phyloP scores from a whole-genome alignment of 495 filamentous ascomycete species.

The Acidiella bohemica region DNA sequence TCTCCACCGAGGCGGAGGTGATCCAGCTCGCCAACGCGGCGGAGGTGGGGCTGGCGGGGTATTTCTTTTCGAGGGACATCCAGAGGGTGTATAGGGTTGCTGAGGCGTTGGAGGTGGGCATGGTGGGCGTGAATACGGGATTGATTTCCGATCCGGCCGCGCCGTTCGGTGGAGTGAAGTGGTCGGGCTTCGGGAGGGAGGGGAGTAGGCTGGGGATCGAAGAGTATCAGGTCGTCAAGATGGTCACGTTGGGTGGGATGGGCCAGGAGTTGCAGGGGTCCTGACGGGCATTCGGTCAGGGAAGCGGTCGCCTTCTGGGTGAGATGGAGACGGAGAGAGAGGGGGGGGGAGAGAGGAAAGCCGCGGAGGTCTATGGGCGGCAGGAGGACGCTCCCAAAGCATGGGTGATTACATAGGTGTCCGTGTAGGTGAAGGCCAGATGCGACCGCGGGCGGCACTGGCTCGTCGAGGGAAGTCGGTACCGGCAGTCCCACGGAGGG shows the following conservation, averaged over 20 bases:
- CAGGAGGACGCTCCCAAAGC: too few relatives aligned
- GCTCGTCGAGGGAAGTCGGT: too few relatives aligned
- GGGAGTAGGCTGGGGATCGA: constrained; percentile 84
- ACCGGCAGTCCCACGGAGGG: too few relatives aligned
- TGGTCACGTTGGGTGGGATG: constrained; percentile 30
- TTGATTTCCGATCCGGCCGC: constrained; percentile 32
- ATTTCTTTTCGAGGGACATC: constrained; percentile 37
- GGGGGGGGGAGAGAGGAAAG: too few relatives aligned
- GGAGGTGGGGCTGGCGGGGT: constrained; percentile 38
- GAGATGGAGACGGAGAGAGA: too few relatives aligned
- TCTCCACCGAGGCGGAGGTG: constrained; percentile 39
- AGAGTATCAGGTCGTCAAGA: constrained; percentile 81
- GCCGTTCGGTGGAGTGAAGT: constrained; percentile 81
- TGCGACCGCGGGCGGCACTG: too few relatives aligned
- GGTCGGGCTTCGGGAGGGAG: constrained; percentile 84
- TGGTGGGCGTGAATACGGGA: constrained; percentile 41
- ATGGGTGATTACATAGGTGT: too few relatives aligned
- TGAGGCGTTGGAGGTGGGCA: constrained; percentile 38
- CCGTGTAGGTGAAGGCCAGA: too few relatives aligned
- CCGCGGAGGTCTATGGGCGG: too few relatives aligned
- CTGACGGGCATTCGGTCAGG: neutral
- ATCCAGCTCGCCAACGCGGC: constrained; percentile 36
- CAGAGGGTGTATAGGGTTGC: constrained; percentile 36
- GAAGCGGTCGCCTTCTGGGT: neutral
- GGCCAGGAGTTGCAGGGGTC: constrained; percentile 16